Evolutionary conservation across 2,329 filamentous ascomycete species (phyloP), one percentile per base, ranked within the genome.

Genomic region (Mycosphaerella sp.): DNA sequence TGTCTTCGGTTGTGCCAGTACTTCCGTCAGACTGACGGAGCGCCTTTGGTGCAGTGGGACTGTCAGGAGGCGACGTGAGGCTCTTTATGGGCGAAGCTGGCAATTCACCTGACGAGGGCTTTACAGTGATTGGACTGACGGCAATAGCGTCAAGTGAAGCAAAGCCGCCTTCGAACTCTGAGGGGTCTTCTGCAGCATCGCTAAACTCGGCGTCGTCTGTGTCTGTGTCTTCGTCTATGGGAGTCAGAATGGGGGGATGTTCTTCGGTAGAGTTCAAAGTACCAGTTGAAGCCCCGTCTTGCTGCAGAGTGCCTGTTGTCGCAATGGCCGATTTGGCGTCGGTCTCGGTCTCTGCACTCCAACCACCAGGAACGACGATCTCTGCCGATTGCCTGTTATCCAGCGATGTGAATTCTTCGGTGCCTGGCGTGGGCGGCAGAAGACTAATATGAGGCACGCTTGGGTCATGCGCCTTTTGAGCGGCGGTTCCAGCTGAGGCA

Each of bases 111-210:
- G 58, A 45, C 8, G 61, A 49, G 29, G 41, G 17, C 11, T 57
- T 43, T 14, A 56, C 51, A 5, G 66, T 58, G 1, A 75, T 62
- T 3, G 85, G 82, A 45, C 78, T 82, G 17, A 84, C 80, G 1
- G 89, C 78, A 7, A 90, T 80, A 9, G 87, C 87, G 68, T 90
- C 79, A 6, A 91, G 75, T 4, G 86, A 90, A 64, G 82, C 76
- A 63, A 89, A 91, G 0, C 84, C 86, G 45, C 80, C 80, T 2
- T 86, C 83, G 3, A 77, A 65, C 11, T 88, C 83, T 0, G 80
- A 81, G 0, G 86, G 73, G 56, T 89, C 85, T 69, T 91, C 87
- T 51, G 85, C 85, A 1, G 87, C 87, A 69, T 91, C 87, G 59
- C 84, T 89, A 66, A 88, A 91, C 23, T 87, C 78, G 57, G 80